These are phyloP conservation scores for Helotiales sp. DNA, from an alignment of 2,329 filamentous ascomycete genomes.

Conservation along the genomic window DNA sequence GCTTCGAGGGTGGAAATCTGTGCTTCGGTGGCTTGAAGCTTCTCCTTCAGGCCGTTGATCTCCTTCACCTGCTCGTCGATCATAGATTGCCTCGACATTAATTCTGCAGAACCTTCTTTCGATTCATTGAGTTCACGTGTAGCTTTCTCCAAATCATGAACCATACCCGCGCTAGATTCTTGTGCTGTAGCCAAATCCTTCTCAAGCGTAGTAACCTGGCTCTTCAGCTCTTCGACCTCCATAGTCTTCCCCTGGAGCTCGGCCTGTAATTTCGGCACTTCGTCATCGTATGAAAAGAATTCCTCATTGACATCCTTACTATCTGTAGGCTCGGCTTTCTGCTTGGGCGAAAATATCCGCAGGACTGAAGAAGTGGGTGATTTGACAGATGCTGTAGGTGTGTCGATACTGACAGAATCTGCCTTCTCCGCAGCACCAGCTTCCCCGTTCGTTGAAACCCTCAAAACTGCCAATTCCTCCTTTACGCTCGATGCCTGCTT, in stretches of 20 bases:
- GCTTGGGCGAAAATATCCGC: conserved; percentile 50
- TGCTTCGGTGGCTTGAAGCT: conserved; percentile 27
- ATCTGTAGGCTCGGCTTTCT: conserved; percentile 40
- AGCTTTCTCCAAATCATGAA: conserved; percentile 42
- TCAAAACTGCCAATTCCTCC: conserved; percentile 62
- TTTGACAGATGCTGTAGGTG: conserved; percentile 40
- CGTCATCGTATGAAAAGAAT: conserved; percentile 90
- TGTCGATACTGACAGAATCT: conserved; percentile 28
- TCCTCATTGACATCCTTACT: conserved; percentile 57
- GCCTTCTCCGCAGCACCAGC: conserved; percentile 19
- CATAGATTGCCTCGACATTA: conserved; percentile 21
- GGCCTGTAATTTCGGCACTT: conserved; percentile 77
- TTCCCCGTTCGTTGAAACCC: conserved; percentile 39
- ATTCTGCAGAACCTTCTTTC: conserved; percentile 56
- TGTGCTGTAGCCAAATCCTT: conserved; percentile 69
- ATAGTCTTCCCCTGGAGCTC: conserved; percentile 69
- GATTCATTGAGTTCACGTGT: conserved; percentile 65
- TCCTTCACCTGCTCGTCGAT: conserved; percentile 29
- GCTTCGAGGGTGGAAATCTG: conserved; percentile 25
- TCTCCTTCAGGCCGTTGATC: conserved; percentile 28
- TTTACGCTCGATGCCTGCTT: conserved; percentile 60
- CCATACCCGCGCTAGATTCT: conserved; percentile 68
- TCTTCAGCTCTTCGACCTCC: conserved; percentile 69
- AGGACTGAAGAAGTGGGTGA: conserved; percentile 50
- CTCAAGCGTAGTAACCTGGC: conserved; percentile 67